Evolutionary conservation across 2,329 filamentous ascomycete genomes (phyloP), one percentile per base, ranked within the genome.

Genomic region (Pseudogymnoascus sp.): DNA sequence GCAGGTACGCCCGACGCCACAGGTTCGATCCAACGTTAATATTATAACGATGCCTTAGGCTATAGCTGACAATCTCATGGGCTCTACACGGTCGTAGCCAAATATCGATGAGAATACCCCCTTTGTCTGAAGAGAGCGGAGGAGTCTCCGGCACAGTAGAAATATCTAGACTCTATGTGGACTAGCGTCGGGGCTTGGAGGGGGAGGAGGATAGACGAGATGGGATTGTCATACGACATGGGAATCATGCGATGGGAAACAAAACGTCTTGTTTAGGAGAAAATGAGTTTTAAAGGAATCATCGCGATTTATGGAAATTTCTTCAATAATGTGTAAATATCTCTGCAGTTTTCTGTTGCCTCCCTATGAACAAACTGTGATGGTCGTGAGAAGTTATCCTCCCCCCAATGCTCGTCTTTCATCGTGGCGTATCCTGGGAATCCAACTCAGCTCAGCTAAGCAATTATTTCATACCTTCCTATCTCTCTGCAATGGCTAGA

Each of bases 151-250:
- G 1, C 3, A 25, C 28, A 8, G 47, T 54, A 20, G 9, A 33
- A 11, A 20, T 20, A 9, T 33, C 33, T 33, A 54, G 16, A 14
- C 47, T 33, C 6, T 33, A 54, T 54, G 20, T 33, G 16, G 47
- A 54, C 47, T 54, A 54, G 47, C 47, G 47, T 33, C 47, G 47
- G 47, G 47, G 25, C 47, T 33, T 54, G 47, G 14, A 28, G 22
- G 41, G 4, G 38, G 6, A 12, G 20, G 41, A 30, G 6, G 28
- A 33, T 33, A 54, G 47, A 33, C 28, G 28, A 54, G n/a, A 54
- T 54, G 47, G 5, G n/a, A 54, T 54, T 33, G 47, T 54, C 25
- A 33, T 12, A 33, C n/a, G 12, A 18, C 5, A 54, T 54, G 47
- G 47, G 28, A 54, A 54, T 54, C 47, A 20, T 20, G 33, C 47